A percentile compares a stretch with the other conserved stretches of the same genome.
These are phyloP conservation scores for Acer yangbiense DNA, from an alignment of 345 rosid species.

Conservation along the genomic window DNA sequence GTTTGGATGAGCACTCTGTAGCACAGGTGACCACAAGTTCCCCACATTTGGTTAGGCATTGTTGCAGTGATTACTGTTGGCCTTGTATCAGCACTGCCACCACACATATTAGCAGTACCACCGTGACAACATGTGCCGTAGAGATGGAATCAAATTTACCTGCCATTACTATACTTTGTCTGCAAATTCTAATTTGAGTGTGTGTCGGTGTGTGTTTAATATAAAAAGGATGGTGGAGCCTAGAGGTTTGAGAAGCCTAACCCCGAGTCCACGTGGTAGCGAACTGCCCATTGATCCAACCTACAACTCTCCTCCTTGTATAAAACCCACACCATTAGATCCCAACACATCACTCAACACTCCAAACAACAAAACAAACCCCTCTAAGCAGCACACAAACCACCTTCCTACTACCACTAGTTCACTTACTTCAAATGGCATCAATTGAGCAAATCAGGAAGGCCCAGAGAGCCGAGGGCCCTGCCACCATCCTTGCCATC, in stretches of 20 bases:
- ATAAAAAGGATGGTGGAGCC: no score
- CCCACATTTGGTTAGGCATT: neutral
- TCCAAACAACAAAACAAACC: no score
- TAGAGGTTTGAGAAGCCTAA: constrained; percentile 13
- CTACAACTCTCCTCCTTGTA: constrained; percentile 29
- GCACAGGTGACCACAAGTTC: neutral
- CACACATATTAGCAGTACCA: neutral
- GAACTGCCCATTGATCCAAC: constrained; percentile 54
- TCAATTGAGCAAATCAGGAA: constrained; percentile 54
- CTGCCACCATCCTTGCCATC: constrained; percentile 60
- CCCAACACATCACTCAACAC: neutral
- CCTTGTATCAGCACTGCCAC: neutral
- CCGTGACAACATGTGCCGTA: neutral
- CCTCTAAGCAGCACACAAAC: no score
- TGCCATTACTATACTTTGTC: neutral
- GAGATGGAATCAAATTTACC: neutral
- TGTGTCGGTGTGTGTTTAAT: no score
- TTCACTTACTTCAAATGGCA: neutral
- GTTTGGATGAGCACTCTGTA: no score
- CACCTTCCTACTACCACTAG: no score
- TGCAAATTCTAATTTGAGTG: no score
- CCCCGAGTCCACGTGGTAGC: constrained; percentile 42
- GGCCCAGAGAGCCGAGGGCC: constrained; percentile 65
- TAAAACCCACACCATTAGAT: neutral
- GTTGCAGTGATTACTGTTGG: neutral